Base-by-base conservation (phyloP, 192 early-diverging fungal species). In the Gaertneriomyces semiglobifer region DNA sequence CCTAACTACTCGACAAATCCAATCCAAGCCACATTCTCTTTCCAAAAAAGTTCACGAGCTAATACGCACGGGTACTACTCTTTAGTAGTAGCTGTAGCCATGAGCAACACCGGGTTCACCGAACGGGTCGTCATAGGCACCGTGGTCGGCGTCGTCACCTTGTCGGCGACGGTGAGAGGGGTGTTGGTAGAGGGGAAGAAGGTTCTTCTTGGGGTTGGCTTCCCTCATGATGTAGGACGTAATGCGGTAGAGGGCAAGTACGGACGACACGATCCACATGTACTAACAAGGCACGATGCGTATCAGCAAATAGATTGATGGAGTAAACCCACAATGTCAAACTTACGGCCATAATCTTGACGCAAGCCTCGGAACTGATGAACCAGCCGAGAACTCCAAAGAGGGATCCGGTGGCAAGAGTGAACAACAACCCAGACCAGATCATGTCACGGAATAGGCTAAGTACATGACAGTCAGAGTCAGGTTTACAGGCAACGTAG, bases 321-420 rank as follows among this genome's bases (percentile, higher is more conserved):
- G 7, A 5, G 18, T 16, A 10, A 25, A 20, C 16, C 48, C 12
- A 18, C 48, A 14, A 43, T 44, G 41, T 43, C 14, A 60, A n/a
- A 48, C 66, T 68, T 68, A 68, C 66, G 7, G 52, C 68, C n/a
- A 44, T 47, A 8, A 70, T 51, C 44, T 70, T 70, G 60, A 70
- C n/a, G 42, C 52, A 18, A 7, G 68, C 61, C n/a, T 59, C n/a
- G 19, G 51, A 51, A 45, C 42, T 52, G 53, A 63, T 47, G 7
- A 70, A 70, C 68, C 68, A 70, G 39, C 68, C 68, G 20, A 70
- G 51, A 19, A 70, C 60, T 39, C 60, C 61, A 25, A 61, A 51
- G 60, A 63, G 20, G 48, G 68, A 62, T 12, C 68, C 68, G 0
- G 68, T 63, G 10, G 68, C 68, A 10, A 70, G 48, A 38, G 60